Conservation (phyloP, 768 basidiomycete species). For the Lentinula sp. region DNA sequence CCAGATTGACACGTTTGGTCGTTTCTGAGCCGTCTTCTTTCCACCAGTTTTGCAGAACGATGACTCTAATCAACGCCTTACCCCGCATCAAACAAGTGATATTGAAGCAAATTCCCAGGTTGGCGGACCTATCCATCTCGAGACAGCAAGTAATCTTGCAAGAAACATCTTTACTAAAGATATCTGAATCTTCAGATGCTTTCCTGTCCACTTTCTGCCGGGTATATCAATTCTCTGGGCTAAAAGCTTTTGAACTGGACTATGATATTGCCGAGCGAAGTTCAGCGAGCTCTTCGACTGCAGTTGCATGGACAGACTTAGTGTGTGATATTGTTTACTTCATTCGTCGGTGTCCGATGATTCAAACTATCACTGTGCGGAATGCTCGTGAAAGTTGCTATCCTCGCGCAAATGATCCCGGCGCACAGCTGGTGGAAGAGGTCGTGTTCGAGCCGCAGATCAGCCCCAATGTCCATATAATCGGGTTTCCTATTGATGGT, state of each 20-base stretch:
- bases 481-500: background rate
- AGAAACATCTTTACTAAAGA: background rate
- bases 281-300: background rate
- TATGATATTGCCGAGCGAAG: background rate
- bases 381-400: background rate
- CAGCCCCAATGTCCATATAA: background rate
- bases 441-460: background rate
- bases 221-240: background rate
- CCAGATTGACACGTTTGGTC: background rate
- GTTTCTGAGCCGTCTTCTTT: background rate
- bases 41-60: background rate
- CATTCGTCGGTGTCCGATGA: constrained; percentile 1
- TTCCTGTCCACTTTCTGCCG: background rate
- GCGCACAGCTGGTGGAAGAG: background rate
- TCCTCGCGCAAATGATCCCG: background rate
- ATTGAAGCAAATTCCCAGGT: background rate
- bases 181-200: background rate
- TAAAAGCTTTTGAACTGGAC: background rate
- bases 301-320: background rate
- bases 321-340: background rate
- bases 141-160: background rate
- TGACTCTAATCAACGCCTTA: background rate
- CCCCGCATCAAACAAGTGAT: background rate
- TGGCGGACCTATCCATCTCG: background rate
- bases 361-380: background rate